Percentiles rank a stretch among this genome's conserved stretches.
phyloP scores from a whole-genome alignment of 305 asterid species.

The Solanum aculeatissimum region DNA sequence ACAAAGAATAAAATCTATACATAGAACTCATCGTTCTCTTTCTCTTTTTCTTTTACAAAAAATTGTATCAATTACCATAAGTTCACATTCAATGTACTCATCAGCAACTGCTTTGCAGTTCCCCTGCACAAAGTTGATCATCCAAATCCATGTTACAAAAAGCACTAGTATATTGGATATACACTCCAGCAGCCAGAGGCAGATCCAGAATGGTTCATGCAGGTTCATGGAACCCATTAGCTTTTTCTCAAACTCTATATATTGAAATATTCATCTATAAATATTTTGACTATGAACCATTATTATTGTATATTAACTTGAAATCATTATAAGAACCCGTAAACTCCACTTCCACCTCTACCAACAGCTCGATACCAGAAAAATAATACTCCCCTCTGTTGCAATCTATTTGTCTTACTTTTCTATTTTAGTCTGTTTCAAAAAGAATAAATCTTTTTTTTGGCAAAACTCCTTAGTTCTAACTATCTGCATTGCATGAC shows the following conservation, averaged over 20 bases:
- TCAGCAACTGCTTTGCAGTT: conserved; percentile 70
- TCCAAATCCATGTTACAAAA: neutral
- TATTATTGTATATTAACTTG: neutral
- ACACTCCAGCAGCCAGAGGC: neutral
- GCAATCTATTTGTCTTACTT: neutral
- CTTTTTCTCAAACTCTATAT: neutral
- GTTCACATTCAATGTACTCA: conserved; percentile 84
- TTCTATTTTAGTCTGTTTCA: neutral
- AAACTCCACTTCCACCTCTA: neutral
- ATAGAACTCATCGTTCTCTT: neutral
- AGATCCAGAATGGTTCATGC: neutral
- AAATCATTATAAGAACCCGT: neutral
- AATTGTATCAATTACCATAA: conserved; percentile 37
- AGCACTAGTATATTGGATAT: neutral
- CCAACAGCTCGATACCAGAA: neutral
- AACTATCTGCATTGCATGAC: neutral
- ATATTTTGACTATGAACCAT: neutral
- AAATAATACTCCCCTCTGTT: neutral
- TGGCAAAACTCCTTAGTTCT: neutral
- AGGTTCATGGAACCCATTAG: neutral
- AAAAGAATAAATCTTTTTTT: neutral
- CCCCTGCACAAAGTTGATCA: conserved; percentile 24
- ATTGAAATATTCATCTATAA: neutral
- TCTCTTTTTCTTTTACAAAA: neutral
- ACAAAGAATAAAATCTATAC: neutral